phyloP scores from a whole-genome alignment of 2,329 filamentous ascomycete genomes.

The Nothophaeocryptopus gaeumannii region DNA sequence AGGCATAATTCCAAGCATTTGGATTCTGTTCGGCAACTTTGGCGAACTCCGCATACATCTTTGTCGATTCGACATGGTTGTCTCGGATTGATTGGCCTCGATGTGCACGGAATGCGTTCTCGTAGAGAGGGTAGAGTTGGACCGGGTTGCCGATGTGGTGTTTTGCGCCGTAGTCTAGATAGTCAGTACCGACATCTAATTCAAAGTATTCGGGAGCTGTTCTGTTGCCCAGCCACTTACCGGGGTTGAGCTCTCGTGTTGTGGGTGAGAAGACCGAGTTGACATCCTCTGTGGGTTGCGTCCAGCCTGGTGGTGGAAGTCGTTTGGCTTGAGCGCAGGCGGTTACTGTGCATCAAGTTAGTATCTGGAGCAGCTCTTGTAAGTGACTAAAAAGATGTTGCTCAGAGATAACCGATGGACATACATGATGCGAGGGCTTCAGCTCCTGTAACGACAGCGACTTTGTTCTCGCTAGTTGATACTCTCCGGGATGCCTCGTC shows the following conservation, averaged over 20 bases:
- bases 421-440: constrained; percentile 62
- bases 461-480: constrained; percentile 51
- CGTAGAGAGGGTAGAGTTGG: constrained; percentile 66
- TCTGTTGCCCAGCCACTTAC: constrained; percentile 11
- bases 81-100: constrained; percentile 52
- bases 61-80: constrained; percentile 59
- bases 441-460: constrained; percentile 61
- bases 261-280: constrained; percentile 53
- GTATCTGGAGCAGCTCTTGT: background rate
- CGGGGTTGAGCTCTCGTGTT: constrained; percentile 39
- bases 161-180: constrained; percentile 52
- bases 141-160: constrained; percentile 63
- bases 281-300: constrained; percentile 46
- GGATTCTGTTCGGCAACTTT: constrained; percentile 53
- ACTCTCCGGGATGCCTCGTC: constrained; percentile 62
- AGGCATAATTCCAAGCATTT: constrained; percentile 58
- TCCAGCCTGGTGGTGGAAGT: constrained; percentile 61
- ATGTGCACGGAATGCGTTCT: constrained; percentile 61
- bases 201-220: background rate
- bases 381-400: too few relatives aligned
- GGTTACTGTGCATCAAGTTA: constrained; percentile 40
- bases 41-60: constrained; percentile 61
- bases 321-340: constrained; percentile 52
- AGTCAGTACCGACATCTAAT: background rate
- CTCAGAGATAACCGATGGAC: background rate